A percentile compares a stretch with the other conserved stretches of the same genome.
Conservation (phyloP, 768 basidiomycete genomes). For the Pleurotus eryngii region DNA sequence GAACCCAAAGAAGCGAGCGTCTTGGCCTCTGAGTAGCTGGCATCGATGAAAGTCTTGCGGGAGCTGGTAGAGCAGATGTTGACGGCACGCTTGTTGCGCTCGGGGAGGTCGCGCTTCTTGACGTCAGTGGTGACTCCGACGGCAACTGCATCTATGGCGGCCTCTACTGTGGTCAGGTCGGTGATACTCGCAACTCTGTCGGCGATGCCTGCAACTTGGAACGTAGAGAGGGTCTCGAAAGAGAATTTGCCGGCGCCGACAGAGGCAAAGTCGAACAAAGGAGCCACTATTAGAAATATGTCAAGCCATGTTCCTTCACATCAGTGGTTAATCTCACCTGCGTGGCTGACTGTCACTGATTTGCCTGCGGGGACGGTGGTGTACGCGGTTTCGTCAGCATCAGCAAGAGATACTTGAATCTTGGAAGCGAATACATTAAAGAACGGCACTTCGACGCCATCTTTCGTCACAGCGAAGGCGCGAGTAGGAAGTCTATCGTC, state of each 20-base stretch:
- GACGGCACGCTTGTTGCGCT: conserved; percentile 32
- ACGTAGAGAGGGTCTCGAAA: conserved; percentile 36
- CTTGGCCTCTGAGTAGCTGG: conserved; percentile 37
- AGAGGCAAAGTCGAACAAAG: conserved; percentile 39
- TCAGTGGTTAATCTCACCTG: conserved; percentile 19
- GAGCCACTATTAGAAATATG: conserved; percentile 25
- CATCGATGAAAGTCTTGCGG: not conserved
- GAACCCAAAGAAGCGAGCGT: conserved; percentile 28
- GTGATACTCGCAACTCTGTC: conserved; percentile 13
- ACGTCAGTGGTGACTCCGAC: conserved; percentile 35
- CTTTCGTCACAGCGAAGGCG: conserved; percentile 36
- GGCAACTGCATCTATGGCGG: conserved; percentile 22
- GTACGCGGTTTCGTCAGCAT: conserved; percentile 37
- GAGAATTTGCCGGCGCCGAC: conserved; percentile 36
- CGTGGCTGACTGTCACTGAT: conserved; percentile 35
- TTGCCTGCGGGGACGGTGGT: conserved; percentile 35
- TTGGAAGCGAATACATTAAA: conserved; percentile 4
- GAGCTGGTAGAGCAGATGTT: not conserved
- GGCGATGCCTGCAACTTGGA: conserved; percentile 26
- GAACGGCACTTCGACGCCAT: conserved; percentile 30
- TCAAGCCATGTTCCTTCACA: not conserved
- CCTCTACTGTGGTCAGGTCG: conserved; percentile 24
- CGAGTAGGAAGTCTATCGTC: conserved; percentile 35
- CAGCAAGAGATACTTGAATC: conserved; percentile 33
- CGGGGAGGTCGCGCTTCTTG: conserved; percentile 25